Percentiles rank a stretch among this genome's conserved stretches.
Conservation (phyloP, 371 early-diverging fungal species). For the Apophysomyces elegans region DNA sequence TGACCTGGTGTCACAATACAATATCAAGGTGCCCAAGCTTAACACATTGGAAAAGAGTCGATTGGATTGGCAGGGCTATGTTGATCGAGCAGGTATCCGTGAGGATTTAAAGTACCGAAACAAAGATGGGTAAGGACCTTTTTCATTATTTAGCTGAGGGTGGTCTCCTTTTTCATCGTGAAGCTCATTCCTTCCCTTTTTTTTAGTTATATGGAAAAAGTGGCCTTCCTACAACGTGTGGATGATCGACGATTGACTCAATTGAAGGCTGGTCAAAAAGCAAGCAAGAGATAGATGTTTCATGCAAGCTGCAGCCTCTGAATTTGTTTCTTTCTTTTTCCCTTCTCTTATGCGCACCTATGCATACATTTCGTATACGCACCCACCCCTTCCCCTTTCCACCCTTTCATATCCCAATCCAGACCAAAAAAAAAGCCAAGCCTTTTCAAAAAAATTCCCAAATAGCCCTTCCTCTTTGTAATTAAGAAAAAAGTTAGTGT, state of each 20-base stretch:
- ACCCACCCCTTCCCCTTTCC: too few species aligned
- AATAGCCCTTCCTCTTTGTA: too few species aligned
- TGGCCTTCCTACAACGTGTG: slow-evolving; percentile 61
- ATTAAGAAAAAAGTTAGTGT: too few species aligned
- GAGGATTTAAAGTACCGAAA: slow-evolving; percentile 71
- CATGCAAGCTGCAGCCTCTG: neutral
- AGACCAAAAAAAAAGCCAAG: neutral
- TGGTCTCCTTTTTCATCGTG: neutral
- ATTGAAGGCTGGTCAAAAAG: slow-evolving; percentile 45
- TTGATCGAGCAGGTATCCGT: slow-evolving; percentile 66
- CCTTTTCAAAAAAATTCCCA: neutral
- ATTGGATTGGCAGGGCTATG: slow-evolving; percentile 72
- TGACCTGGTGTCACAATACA: slow-evolving; percentile 63
- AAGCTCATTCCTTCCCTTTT: neutral
- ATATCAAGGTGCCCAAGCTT: slow-evolving; percentile 69
- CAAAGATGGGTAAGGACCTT: slow-evolving; percentile 61
- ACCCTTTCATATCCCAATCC: neutral
- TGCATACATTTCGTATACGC: neutral
- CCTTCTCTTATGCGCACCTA: neutral
- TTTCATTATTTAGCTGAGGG: neutral
- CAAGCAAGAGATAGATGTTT: slow-evolving; percentile 23
- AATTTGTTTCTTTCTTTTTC: neutral
- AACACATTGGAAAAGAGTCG: slow-evolving; percentile 76
- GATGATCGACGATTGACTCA: slow-evolving; percentile 58
- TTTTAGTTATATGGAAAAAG: slow-evolving; percentile 61